Evolutionary conservation across 192 early-diverging fungal genomes (phyloP).

Genomic region (Coemansia sp.): DNA sequence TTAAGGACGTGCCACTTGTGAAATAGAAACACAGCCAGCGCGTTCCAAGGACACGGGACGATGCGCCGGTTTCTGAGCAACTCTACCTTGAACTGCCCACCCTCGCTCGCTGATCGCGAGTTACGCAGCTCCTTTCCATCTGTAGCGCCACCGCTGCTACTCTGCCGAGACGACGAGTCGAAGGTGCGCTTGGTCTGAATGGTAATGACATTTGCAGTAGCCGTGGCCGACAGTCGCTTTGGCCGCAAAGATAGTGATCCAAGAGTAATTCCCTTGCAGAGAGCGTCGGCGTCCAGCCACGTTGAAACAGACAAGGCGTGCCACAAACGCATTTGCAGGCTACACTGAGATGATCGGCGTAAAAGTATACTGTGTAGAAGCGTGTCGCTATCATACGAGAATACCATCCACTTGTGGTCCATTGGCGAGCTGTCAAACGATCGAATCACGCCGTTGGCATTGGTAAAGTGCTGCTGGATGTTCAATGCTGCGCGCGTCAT

Average conservation of each 20-base stretch:
- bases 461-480: slow-evolving; percentile 7
- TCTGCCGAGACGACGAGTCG: not conserved
- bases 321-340: slow-evolving; percentile 50
- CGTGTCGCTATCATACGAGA: slow-evolving; percentile 26
- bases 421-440: slow-evolving; percentile 4
- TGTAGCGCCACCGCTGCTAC: not conserved
- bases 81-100: slow-evolving; percentile 16
- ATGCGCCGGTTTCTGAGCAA: slow-evolving; percentile 28
- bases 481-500: not conserved
- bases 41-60: slow-evolving; percentile 51
- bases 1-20: slow-evolving; percentile 49
- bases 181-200: slow-evolving; percentile 1
- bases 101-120: not conserved
- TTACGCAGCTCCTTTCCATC: slow-evolving; percentile 2
- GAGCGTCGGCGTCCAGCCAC: slow-evolving; percentile 31
- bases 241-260: slow-evolving; percentile 30
- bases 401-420: slow-evolving; percentile 28
- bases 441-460: not conserved
- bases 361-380: slow-evolving; percentile 40
- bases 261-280: slow-evolving; percentile 29
- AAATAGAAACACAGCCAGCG: slow-evolving; percentile 37
- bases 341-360: slow-evolving; percentile 43
- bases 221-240: slow-evolving; percentile 1
- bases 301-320: slow-evolving; percentile 34
- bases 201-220: slow-evolving; percentile 2